phyloP scores from a whole-genome alignment of 176 grass and related monocot species.

The Oryza longistaminata region DNA sequence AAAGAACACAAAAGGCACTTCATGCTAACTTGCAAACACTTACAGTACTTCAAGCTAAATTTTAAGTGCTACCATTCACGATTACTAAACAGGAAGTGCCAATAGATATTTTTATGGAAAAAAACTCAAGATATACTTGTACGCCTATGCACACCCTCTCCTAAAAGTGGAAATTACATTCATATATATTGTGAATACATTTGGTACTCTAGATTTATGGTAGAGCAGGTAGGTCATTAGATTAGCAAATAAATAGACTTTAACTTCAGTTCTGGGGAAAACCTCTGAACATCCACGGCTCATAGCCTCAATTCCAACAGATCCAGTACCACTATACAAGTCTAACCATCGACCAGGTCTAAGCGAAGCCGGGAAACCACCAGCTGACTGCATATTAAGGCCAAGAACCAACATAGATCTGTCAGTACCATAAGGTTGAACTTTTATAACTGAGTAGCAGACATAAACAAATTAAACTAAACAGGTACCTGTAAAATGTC shows the following conservation, averaged over 20 bases:
- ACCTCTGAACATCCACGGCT: slow-evolving; percentile 98
- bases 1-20: slow-evolving; percentile 1
- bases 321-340: slow-evolving; percentile 94
- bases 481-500: slow-evolving; percentile 78
- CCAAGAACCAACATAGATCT: background rate
- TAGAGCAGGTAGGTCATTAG: background rate
- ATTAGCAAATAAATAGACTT: slow-evolving; percentile 27
- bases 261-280: background rate
- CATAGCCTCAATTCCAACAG: slow-evolving; percentile 98
- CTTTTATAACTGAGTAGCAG: background rate
- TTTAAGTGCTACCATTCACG: background rate
- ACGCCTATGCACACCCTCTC: background rate
- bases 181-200: background rate
- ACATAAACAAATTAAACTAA: slow-evolving; percentile 17
- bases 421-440: slow-evolving; percentile 20
- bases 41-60: background rate
- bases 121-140: background rate
- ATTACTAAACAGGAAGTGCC: background rate
- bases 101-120: background rate
- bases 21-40: slow-evolving; percentile 16
- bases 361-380: slow-evolving; percentile 87
- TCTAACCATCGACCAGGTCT: slow-evolving; percentile 93
- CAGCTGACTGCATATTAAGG: slow-evolving; percentile 67
- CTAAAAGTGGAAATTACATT: background rate
- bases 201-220: background rate